Conservation (phyloP, 306 rosid genomes). For the Casuarina cunninghamiana region DNA sequence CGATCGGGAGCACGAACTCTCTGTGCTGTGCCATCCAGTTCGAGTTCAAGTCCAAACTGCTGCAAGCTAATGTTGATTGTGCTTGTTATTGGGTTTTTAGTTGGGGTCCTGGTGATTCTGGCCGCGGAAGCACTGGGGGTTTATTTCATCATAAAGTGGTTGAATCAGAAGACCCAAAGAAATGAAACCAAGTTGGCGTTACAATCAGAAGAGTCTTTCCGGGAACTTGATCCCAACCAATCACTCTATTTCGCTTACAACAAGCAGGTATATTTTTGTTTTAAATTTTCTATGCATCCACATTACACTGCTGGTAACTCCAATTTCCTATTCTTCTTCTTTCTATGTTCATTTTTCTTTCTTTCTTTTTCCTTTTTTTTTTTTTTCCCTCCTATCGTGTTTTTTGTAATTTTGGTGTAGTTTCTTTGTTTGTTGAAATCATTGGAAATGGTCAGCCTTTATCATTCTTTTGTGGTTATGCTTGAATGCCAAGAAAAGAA, state of each 20-base stretch:
- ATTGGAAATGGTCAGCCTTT: neutral
- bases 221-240: slow-evolving; percentile 44
- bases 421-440: neutral
- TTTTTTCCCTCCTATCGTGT: neutral
- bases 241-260: slow-evolving; percentile 46
- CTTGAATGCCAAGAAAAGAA: neutral
- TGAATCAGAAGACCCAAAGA: slow-evolving; percentile 35
- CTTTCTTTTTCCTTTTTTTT: neutral
- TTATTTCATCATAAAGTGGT: slow-evolving; percentile 46
- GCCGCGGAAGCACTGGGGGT: slow-evolving; percentile 55
- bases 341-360: neutral
- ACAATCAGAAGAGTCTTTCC: slow-evolving; percentile 3
- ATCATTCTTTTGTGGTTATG: neutral
- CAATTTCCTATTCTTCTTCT: neutral
- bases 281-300: neutral
- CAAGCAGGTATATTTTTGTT: slow-evolving; percentile 55
- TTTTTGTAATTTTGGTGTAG: neutral
- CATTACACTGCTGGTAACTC: neutral
- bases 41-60: neutral
- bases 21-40: neutral
- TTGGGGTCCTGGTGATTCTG: slow-evolving; percentile 61
- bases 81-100: slow-evolving; percentile 59
- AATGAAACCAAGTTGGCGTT: slow-evolving; percentile 36
- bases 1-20: neutral
- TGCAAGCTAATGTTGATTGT: slow-evolving; percentile 38